Evolutionary conservation across 1,284 basidiomycete genomes (phyloP), one percentile per base, ranked within the genome.

Genomic region (Tilletia horrida): DNA sequence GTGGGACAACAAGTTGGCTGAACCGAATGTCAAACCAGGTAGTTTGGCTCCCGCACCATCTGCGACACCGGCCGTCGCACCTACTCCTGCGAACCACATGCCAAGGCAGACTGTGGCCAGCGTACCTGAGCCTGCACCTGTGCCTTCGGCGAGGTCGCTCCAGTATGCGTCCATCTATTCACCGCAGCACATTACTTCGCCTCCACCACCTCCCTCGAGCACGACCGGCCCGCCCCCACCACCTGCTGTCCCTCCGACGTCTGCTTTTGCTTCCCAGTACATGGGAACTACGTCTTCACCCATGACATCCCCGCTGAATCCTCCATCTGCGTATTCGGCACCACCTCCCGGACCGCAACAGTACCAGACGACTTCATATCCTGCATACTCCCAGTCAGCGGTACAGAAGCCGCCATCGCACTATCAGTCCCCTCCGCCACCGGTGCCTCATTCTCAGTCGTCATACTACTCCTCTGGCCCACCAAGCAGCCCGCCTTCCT

Each of bases 1-100:
- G 73, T 86, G 88, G 40, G 87, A 90, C 80, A 87, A 85, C 71
- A 85, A 88, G 57, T 78, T 89, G 13, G n/a, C 27, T 29, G 55
- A 59, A 2, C 29, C 55, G 7, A 6, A 7, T 16, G 14, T 1
- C 13, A 16, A 1, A n/a, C 16, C 27, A 16, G 27, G 27, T 21
- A 35, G 29, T 29, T 11, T 59, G 55, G 14, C 25, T 25, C 55
- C 55, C 9, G 14, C 52, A 27, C 27, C 55, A 29, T 4, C 21
- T 25, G n/a, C 29, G 14, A 35, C 29, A 0, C 16, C 18, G 13
- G 55, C 55, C 3, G 55, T 59, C 7, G 9, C 55, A 14, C 9
- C 55, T 31, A 27, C 29, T 25, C 35, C 35, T 40, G 35, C 35
- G 11, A 6, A 4, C 11, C 35, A 40, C 35, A 40, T 40, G 35